phyloP scores from a whole-genome alignment of 1,284 basidiomycete genomes.

The Anthracocystis panici-leucophaei region DNA sequence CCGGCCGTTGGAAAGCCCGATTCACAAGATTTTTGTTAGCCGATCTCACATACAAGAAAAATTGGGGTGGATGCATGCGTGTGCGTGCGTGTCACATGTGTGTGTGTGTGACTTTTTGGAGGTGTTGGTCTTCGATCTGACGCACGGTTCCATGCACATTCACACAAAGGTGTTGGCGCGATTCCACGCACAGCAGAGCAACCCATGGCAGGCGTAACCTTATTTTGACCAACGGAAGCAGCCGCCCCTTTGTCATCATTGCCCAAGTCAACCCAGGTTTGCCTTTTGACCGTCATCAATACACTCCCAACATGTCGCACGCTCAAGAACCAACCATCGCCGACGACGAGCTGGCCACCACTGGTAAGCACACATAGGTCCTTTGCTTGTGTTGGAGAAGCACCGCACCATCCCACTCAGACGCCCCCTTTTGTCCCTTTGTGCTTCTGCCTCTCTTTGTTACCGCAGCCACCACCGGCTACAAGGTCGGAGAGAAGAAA shows the following conservation, averaged over 20 bases:
- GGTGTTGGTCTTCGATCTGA: conserved; percentile 7
- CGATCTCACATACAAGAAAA: conserved; percentile 12
- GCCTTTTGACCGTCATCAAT: background rate
- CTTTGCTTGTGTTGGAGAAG: background rate
- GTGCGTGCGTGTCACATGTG: conserved; percentile 2
- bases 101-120: background rate
- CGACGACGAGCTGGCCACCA: conserved; percentile 56
- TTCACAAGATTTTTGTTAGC: background rate
- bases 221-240: background rate
- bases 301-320: conserved; percentile 47
- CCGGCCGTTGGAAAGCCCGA: conserved; percentile 8
- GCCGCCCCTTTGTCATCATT: conserved; percentile 9
- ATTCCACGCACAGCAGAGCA: too few relatives aligned
- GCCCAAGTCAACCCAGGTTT: background rate
- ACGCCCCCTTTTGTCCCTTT: background rate
- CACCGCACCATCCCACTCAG: background rate
- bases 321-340: conserved; percentile 46
- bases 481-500: conserved; percentile 70
- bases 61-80: conserved; percentile 3
- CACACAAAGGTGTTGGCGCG: conserved; percentile 2
- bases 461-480: conserved; percentile 66
- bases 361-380: conserved; percentile 24
- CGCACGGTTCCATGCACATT: too few relatives aligned
- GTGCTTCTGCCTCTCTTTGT: background rate
- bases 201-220: too few relatives aligned